A percentile compares a stretch with the other conserved stretches of the same genome.
Evolutionary conservation across 2,329 filamentous ascomycete species (phyloP).

Genomic region (Hymenoscyphus fraxineus): DNA sequence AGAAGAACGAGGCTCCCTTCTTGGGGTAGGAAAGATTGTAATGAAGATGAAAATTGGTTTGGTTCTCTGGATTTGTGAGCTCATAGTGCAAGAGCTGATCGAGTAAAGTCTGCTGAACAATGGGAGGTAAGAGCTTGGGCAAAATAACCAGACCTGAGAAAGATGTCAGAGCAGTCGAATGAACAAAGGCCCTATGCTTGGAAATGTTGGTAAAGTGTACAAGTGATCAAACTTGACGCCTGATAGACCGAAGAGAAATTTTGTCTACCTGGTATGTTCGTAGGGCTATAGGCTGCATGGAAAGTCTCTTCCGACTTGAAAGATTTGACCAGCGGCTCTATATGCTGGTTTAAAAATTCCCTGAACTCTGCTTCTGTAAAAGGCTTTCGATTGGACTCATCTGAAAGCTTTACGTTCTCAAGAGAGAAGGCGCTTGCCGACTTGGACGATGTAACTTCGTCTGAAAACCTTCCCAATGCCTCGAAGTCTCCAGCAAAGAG

Average conservation of each 20-base stretch:
- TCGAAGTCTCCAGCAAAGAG: slow-evolving; percentile 2
- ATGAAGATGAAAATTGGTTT: slow-evolving; percentile 88
- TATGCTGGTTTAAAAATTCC: background rate
- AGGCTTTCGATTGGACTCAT: background rate
- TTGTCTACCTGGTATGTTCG: slow-evolving; percentile 60
- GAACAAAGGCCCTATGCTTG: background rate
- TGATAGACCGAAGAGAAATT: background rate
- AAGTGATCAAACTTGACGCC: background rate
- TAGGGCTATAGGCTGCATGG: slow-evolving; percentile 55
- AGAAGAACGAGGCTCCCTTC: slow-evolving; percentile 49
- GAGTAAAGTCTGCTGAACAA: slow-evolving; percentile 66
- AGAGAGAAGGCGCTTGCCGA: background rate
- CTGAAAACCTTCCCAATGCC: slow-evolving; percentile 3
- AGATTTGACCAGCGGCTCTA: background rate
- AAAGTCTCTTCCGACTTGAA: background rate
- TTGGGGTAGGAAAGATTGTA: slow-evolving; percentile 64
- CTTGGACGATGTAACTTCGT: background rate
- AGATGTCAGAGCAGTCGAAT: slow-evolving; percentile 21
- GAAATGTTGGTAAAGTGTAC: background rate
- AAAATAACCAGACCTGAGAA: slow-evolving; percentile 70
- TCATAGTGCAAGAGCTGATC: slow-evolving; percentile 73
- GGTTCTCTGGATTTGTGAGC: slow-evolving; percentile 67
- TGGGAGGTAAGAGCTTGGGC: slow-evolving; percentile 67
- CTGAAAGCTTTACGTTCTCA: background rate
- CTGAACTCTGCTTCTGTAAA: background rate